phyloP scores from a whole-genome alignment of 2,329 filamentous ascomycete species.

The Stachybotrys chartarum region DNA sequence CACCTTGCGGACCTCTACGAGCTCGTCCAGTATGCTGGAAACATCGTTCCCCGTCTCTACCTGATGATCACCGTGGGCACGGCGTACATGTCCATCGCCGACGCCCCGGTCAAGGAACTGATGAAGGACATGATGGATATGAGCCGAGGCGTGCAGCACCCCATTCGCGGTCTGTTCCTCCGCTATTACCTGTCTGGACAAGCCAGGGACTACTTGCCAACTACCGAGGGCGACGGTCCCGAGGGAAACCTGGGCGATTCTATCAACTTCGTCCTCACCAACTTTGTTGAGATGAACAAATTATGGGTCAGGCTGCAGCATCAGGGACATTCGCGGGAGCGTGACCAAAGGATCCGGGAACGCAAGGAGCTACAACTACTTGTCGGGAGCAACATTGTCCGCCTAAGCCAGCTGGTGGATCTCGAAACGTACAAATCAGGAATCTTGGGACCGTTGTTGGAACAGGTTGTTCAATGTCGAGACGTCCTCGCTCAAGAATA shows the following conservation, averaged over 20 bases:
- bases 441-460: constrained; percentile 81
- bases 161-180: constrained; percentile 88
- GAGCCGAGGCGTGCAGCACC: constrained; percentile 96
- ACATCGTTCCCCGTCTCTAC: constrained; percentile 92
- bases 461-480: constrained; percentile 96
- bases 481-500: constrained; percentile 98
- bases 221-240: constrained; percentile 76
- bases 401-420: constrained; percentile 91
- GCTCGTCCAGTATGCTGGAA: constrained; percentile 94
- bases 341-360: constrained; percentile 89
- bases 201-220: constrained; percentile 80
- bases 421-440: constrained; percentile 87
- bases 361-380: constrained; percentile 91
- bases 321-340: constrained; percentile 90
- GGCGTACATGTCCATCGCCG: constrained; percentile 97
- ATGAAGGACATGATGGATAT: constrained; percentile 99
- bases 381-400: constrained; percentile 92
- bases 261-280: constrained; percentile 95
- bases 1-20: constrained; percentile 98
- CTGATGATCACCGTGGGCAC: constrained; percentile 99
- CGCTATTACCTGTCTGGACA: constrained; percentile 96
- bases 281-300: constrained; percentile 99
- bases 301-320: constrained; percentile 96
- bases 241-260: constrained; percentile 96
- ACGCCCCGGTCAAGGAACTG: constrained; percentile 97